Evolutionary conservation across 2,329 filamentous ascomycete species (phyloP).

Genomic region (Aureobasidium sp.): DNA sequence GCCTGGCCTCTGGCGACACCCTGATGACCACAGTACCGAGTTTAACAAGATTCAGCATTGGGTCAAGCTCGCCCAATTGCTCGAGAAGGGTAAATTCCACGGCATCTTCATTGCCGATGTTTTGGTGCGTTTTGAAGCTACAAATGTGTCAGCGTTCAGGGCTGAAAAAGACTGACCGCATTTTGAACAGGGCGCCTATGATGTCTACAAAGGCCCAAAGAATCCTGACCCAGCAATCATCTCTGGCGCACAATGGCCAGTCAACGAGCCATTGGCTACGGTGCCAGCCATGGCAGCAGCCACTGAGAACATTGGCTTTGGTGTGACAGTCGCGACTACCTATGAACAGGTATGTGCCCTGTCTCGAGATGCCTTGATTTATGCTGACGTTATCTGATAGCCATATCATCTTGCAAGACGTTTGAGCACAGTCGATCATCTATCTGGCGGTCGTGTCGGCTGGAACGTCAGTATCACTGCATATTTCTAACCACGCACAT

Average conservation of each 20-base stretch:
- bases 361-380: too few species aligned
- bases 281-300: constrained; percentile 62
- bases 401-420: constrained; percentile 60
- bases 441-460: constrained; percentile 51
- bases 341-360: constrained; percentile 54
- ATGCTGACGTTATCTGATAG: constrained; percentile 25
- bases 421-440: constrained; percentile 60
- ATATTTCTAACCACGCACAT: not conserved
- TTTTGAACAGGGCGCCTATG: constrained; percentile 47
- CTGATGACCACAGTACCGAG: constrained; percentile 53
- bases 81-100: constrained; percentile 57
- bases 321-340: constrained; percentile 60
- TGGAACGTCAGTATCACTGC: not conserved
- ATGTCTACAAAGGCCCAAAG: constrained; percentile 58
- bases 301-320: constrained; percentile 61
- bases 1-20: constrained; percentile 57
- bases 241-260: constrained; percentile 59
- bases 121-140: too few species aligned
- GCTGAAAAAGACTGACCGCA: not conserved
- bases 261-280: constrained; percentile 58
- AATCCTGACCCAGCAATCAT: not conserved
- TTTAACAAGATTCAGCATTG: constrained; percentile 58
- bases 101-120: constrained; percentile 63
- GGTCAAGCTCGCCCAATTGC: constrained; percentile 52
- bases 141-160: constrained; percentile 31